Evolutionary conservation across 2,329 filamentous ascomycete genomes (phyloP).

Genomic region (Tolypocladium album): DNA sequence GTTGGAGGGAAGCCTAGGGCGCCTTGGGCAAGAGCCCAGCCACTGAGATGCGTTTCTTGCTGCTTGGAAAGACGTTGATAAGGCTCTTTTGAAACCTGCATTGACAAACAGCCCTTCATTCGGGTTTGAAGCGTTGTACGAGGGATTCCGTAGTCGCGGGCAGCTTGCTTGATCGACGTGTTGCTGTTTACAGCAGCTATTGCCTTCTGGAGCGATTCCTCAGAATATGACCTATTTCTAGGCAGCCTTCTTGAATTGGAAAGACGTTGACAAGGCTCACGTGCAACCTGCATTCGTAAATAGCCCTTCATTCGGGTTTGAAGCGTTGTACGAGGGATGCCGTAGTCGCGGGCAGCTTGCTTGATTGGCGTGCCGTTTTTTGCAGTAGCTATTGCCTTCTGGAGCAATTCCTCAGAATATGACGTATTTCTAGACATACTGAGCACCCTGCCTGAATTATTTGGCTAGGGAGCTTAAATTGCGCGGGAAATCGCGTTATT

Average conservation of each 20-base stretch:
- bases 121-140: background rate
- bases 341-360: background rate
- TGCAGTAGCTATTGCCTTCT: background rate
- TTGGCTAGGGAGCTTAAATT: background rate
- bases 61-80: too few relatives aligned
- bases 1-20: too few relatives aligned
- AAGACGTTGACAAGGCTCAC: too few relatives aligned
- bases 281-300: too few relatives aligned
- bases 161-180: background rate
- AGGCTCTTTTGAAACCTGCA: too few relatives aligned
- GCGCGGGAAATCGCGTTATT: background rate
- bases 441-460: background rate
- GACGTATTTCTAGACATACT: background rate
- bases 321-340: background rate
- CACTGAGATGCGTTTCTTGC: too few relatives aligned
- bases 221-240: background rate
- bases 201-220: background rate
- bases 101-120: too few relatives aligned
- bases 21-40: too few relatives aligned
- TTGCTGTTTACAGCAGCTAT: background rate
- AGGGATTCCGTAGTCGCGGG: too few relatives aligned
- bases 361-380: background rate
- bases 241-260: too few relatives aligned
- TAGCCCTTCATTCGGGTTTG: too few relatives aligned
- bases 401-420: background rate